Evolutionary conservation across 2,329 filamentous ascomycete species (phyloP).

Genomic region (Ambrosiella cleistominuta): DNA sequence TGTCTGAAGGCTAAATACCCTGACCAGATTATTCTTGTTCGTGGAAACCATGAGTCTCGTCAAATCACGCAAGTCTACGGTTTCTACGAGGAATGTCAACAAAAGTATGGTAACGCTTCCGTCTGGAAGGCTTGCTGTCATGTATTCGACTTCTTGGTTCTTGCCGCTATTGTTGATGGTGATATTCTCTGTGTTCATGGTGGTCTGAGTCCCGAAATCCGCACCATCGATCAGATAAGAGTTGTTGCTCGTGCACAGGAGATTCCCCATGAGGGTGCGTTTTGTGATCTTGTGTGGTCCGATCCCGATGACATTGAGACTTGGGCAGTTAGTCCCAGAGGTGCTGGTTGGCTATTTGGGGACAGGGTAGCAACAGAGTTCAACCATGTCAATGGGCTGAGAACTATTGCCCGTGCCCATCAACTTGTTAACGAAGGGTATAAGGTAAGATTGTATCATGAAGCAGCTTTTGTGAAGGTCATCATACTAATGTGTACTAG

Average conservation of each 20-base stretch:
- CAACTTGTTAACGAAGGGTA: slow-evolving; percentile 97
- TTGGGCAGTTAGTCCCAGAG: slow-evolving; percentile 83
- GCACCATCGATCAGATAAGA: slow-evolving; percentile 97
- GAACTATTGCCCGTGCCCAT: slow-evolving; percentile 89
- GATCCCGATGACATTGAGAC: slow-evolving; percentile 95
- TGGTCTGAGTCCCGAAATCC: slow-evolving; percentile 73
- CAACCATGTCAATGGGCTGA: slow-evolving; percentile 89
- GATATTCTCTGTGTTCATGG: slow-evolving; percentile 98
- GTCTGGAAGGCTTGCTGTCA: slow-evolving; percentile 99
- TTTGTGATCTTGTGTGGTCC: slow-evolving; percentile 96
- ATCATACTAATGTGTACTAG: slow-evolving; percentile 24
- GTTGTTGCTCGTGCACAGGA: slow-evolving; percentile 95
- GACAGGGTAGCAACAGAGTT: slow-evolving; percentile 97
- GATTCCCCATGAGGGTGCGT: slow-evolving; percentile 94
- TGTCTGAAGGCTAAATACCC: slow-evolving; percentile 87
- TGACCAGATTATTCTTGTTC: slow-evolving; percentile 83
- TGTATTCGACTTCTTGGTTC: slow-evolving; percentile 94
- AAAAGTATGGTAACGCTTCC: slow-evolving; percentile 95
- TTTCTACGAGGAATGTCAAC: slow-evolving; percentile 95
- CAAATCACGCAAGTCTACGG: slow-evolving; percentile 98
- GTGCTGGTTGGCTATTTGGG: slow-evolving; percentile 95
- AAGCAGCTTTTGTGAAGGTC: too few relatives aligned
- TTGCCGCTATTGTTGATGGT: slow-evolving; percentile 93
- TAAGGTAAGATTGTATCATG: slow-evolving; percentile 41
- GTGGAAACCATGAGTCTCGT: slow-evolving; percentile 92